phyloP scores from a whole-genome alignment of 495 filamentous ascomycete genomes.

The Parmelia sp. region DNA sequence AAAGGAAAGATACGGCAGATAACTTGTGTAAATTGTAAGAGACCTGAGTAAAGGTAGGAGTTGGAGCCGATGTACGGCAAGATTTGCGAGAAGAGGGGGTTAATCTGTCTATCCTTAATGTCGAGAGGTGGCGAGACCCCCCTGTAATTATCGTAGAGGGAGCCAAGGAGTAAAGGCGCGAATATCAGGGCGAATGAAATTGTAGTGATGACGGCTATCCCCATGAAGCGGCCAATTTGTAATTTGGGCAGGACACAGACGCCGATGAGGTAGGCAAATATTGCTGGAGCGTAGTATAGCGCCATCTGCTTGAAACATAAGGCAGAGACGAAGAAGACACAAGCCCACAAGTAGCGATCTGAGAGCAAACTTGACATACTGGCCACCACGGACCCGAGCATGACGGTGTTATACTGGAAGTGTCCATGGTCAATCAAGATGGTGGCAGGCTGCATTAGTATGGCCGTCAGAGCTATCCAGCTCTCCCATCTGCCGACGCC shows the following conservation, averaged over 20 bases:
- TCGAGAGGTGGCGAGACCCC: slow-evolving; percentile 45
- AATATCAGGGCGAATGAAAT: slow-evolving; percentile 69
- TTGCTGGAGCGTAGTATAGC: slow-evolving; percentile 85
- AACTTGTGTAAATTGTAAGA: slow-evolving; percentile 73
- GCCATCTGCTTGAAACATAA: slow-evolving; percentile 99
- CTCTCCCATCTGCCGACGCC: slow-evolving; percentile 69
- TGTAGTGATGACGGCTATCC: slow-evolving; percentile 65
- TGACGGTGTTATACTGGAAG: slow-evolving; percentile 98
- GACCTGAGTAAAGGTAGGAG: slow-evolving; percentile 59
- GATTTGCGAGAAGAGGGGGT: slow-evolving; percentile 51
- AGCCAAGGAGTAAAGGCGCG: slow-evolving; percentile 63
- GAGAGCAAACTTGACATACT: slow-evolving; percentile 84
- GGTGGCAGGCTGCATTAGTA: slow-evolving; percentile 85
- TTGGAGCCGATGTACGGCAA: slow-evolving; percentile 54
- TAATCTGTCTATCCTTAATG: slow-evolving; percentile 32
- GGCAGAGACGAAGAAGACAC: slow-evolving; percentile 88
- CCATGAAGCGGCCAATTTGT: slow-evolving; percentile 61
- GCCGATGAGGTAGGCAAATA: slow-evolving; percentile 88
- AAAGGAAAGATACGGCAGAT: slow-evolving; percentile 92
- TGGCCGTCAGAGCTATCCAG: slow-evolving; percentile 77
- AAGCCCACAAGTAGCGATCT: slow-evolving; percentile 76
- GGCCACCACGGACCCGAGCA: slow-evolving; percentile 83
- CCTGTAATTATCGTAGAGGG: slow-evolving; percentile 49
- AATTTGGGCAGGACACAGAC: slow-evolving; percentile 71
- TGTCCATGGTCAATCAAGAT: slow-evolving; percentile 97